phyloP scores from a whole-genome alignment of 257 asterid genomes.

The Rhazya stricta region DNA sequence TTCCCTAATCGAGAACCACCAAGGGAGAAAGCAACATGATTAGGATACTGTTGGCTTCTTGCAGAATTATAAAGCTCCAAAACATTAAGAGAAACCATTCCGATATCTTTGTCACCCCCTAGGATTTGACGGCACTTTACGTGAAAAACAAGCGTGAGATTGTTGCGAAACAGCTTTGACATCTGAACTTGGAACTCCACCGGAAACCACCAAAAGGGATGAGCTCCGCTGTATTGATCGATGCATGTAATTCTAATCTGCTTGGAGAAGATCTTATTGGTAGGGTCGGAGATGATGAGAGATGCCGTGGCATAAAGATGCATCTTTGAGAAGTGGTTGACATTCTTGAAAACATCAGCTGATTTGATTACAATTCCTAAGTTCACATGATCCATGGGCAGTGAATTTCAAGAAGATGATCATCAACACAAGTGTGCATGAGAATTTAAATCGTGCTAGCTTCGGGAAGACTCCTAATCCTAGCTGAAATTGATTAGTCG shows the following conservation, averaged over 20 bases:
- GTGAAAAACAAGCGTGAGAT: not conserved
- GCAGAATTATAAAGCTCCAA: not conserved
- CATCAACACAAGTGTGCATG: too few species aligned
- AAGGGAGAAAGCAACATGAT: slow-evolving; percentile 5
- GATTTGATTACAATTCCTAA: slow-evolving; percentile 17
- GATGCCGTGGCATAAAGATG: slow-evolving; percentile 19
- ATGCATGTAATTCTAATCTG: not conserved
- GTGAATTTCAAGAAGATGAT: too few species aligned
- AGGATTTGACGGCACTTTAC: slow-evolving; percentile 10
- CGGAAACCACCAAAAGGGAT: slow-evolving; percentile 22
- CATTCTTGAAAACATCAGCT: slow-evolving; percentile 20
- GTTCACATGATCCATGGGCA: slow-evolving; percentile 7
- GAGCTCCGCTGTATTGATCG: slow-evolving; percentile 12
- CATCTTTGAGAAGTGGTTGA: slow-evolving; percentile 14
- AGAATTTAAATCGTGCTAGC: too few species aligned
- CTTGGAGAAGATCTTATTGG: not conserved
- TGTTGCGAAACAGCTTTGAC: slow-evolving; percentile 3
- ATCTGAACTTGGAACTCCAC: slow-evolving; percentile 9
- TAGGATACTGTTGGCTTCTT: not conserved
- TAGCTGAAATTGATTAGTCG: too few species aligned
- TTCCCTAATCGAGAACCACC: slow-evolving; percentile 4
- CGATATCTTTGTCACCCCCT: slow-evolving; percentile 13
- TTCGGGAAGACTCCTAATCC: too few species aligned
- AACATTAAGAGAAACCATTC: slow-evolving; percentile 1
- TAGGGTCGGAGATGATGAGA: not conserved